phyloP scores from a whole-genome alignment of 345 rosid genomes.

The Trapa incisa region DNA sequence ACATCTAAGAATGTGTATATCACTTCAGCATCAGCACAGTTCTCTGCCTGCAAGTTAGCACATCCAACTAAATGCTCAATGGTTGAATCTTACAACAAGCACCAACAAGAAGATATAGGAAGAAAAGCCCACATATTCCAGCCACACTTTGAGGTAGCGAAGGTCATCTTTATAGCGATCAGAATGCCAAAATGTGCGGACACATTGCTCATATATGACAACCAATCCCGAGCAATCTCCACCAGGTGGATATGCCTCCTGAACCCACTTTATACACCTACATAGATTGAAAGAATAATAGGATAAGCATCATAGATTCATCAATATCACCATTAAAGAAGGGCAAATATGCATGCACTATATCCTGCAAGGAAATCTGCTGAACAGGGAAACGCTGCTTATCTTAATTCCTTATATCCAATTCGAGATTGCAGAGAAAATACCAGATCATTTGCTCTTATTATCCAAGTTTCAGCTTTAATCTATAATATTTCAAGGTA shows the following conservation, averaged over 20 bases:
- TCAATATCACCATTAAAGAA: not conserved
- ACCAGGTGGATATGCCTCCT: slow-evolving; percentile 71
- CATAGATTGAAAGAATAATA: not conserved
- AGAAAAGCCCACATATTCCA: slow-evolving; percentile 62
- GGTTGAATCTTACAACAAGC: not conserved
- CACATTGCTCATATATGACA: slow-evolving; percentile 84
- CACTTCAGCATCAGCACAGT: slow-evolving; percentile 34
- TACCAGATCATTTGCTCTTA: too few species aligned
- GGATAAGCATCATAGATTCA: not conserved
- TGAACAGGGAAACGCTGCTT: not conserved
- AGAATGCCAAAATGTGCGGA: slow-evolving; percentile 74
- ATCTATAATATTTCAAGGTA: too few species aligned
- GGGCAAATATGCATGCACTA: not conserved
- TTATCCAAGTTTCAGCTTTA: too few species aligned
- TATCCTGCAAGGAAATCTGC: not conserved
- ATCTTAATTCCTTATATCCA: too few species aligned
- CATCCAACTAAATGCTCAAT: not conserved
- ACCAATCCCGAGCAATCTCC: slow-evolving; percentile 76
- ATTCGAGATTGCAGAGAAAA: too few species aligned
- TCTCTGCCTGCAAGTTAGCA: slow-evolving; percentile 46
- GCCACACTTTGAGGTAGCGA: slow-evolving; percentile 94
- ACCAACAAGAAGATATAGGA: not conserved
- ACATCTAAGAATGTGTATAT: slow-evolving; percentile 3
- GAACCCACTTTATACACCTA: slow-evolving; percentile 94
- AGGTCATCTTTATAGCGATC: slow-evolving; percentile 73